Percentiles rank a stretch among this genome's conserved stretches.
Evolutionary conservation across 805 yeast species (phyloP).

Genomic region (Barnettozyma californica): DNA sequence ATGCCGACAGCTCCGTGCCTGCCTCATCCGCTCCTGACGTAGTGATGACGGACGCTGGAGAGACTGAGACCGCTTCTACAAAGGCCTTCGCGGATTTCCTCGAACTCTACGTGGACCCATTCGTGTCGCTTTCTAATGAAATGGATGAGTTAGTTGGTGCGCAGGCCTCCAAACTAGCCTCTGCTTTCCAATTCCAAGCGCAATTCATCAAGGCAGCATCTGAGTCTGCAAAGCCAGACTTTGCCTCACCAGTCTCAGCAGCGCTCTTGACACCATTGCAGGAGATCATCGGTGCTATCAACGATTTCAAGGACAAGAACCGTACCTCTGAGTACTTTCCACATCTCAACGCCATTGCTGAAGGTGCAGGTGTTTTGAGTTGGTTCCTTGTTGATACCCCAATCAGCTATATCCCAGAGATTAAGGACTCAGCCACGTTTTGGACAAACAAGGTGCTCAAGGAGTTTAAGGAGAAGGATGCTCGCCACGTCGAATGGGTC

Average conservation of each 20-base stretch:
- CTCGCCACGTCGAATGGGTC: constrained; percentile 78
- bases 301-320: constrained; percentile 66
- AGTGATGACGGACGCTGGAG: constrained; percentile 3
- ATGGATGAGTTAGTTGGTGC: constrained; percentile 55
- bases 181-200: constrained; percentile 56
- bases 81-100: constrained; percentile 52
- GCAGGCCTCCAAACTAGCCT: constrained; percentile 42
- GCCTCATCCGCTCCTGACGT: constrained; percentile 7
- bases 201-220: constrained; percentile 54
- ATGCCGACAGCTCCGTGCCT: constrained; percentile 10
- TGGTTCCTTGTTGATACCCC: constrained; percentile 85
- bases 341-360: constrained; percentile 78
- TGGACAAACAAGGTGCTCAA: constrained; percentile 90
- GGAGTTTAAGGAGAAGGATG: constrained; percentile 70
- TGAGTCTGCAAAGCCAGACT: constrained; percentile 60
- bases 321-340: constrained; percentile 60
- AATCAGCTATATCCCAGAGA: constrained; percentile 69
- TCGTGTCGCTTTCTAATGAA: constrained; percentile 45
- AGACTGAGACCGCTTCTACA: constrained; percentile 33
- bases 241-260: constrained; percentile 46
- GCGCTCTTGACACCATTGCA: constrained; percentile 67
- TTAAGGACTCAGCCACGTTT: constrained; percentile 87
- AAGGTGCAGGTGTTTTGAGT: constrained; percentile 85
- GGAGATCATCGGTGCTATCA: constrained; percentile 49
- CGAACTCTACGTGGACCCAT: constrained; percentile 50